These are phyloP conservation scores for Halenospora varia DNA, from an alignment of 495 filamentous ascomycete species.

Conservation along the genomic window DNA sequence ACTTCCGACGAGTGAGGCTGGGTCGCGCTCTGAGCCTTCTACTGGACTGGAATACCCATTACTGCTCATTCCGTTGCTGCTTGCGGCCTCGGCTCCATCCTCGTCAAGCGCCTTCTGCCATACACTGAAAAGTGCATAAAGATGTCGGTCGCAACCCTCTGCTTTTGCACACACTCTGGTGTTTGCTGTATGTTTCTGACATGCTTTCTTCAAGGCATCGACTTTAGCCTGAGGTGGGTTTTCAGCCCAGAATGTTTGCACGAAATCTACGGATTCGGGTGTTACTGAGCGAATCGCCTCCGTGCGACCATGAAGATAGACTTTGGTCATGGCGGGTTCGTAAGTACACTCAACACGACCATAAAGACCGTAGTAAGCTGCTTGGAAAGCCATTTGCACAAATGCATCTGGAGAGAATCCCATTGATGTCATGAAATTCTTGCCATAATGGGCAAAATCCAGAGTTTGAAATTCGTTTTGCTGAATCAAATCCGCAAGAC, in stretches of 20 bases:
- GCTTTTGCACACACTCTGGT: slow-evolving; percentile 90
- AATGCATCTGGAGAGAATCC: slow-evolving; percentile 97
- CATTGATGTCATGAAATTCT: slow-evolving; percentile 96
- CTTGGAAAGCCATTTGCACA: slow-evolving; percentile 98
- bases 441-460: slow-evolving; percentile 85
- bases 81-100: slow-evolving; percentile 51
- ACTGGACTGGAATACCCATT: slow-evolving; percentile 51
- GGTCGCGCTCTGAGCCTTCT: slow-evolving; percentile 42
- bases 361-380: slow-evolving; percentile 96
- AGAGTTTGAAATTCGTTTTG: slow-evolving; percentile 95
- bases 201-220: slow-evolving; percentile 76
- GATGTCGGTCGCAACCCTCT: slow-evolving; percentile 86
- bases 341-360: slow-evolving; percentile 92
- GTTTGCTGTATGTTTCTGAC: slow-evolving; percentile 71
- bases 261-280: slow-evolving; percentile 75
- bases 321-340: slow-evolving; percentile 97
- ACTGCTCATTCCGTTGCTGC: slow-evolving; percentile 56
- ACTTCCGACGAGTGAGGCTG: slow-evolving; percentile 45
- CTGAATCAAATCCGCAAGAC: slow-evolving; percentile 89
- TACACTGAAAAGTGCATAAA: slow-evolving; percentile 91
- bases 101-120: slow-evolving; percentile 89
- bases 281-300: slow-evolving; percentile 90
- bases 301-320: slow-evolving; percentile 87
- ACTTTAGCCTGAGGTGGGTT: slow-evolving; percentile 78
- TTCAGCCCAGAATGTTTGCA: slow-evolving; percentile 93